Evolutionary conservation across 2,329 filamentous ascomycete genomes (phyloP).

Genomic region (Trichoderma lentiforme): DNA sequence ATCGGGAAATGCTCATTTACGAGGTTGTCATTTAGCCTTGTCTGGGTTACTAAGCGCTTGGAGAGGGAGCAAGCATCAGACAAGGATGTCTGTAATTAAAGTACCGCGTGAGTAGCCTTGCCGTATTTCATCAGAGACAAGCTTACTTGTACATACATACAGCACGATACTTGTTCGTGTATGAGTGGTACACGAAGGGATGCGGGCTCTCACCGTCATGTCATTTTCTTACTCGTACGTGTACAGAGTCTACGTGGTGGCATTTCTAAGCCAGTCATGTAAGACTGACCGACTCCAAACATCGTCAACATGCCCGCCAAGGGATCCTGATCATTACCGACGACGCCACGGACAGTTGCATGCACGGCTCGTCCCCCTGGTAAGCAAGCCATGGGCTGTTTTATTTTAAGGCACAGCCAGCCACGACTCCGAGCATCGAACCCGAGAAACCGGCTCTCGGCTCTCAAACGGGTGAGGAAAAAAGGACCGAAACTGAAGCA

Average conservation of each 20-base stretch:
- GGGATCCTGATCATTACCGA: not conserved
- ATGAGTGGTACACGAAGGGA: not conserved
- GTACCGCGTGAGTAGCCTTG: not conserved
- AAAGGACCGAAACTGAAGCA: constrained; percentile 2
- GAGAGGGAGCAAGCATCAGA: not conserved
- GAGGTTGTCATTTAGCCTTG: not conserved
- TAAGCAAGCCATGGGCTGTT: not conserved
- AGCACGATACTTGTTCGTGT: not conserved
- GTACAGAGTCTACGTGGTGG: not conserved
- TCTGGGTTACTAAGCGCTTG: not conserved
- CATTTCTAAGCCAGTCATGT: not conserved
- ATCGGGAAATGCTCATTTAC: constrained; percentile 1
- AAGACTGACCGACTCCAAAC: not conserved
- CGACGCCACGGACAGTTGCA: not conserved
- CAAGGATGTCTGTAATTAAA: not conserved
- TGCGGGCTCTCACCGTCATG: not conserved
- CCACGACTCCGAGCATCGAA: not conserved
- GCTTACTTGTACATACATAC: not conserved
- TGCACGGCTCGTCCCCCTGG: not conserved
- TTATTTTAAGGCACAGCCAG: not conserved
- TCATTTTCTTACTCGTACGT: not conserved
- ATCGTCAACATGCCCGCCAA: not conserved
- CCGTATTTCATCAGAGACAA: not conserved
- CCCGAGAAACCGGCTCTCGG: constrained; percentile 4
- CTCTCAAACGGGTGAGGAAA: not conserved